Evolutionary conservation across 2,329 filamentous ascomycete genomes (phyloP).

Genomic region (Microascus cirrosus): DNA sequence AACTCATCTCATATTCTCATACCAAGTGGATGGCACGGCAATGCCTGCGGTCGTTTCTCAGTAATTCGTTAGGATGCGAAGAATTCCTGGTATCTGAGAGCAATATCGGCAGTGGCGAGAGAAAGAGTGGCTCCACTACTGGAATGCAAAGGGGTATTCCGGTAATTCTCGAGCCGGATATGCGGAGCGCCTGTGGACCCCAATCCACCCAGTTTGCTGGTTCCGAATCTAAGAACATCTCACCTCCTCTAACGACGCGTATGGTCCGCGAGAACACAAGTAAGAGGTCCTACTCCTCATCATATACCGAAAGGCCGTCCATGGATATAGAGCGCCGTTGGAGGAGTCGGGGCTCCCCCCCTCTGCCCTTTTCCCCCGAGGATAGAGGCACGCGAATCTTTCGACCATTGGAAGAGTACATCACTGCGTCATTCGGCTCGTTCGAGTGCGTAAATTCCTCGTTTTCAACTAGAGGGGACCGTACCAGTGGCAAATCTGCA

Average conservation of each 20-base stretch:
- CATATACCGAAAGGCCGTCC: conserved; percentile 26
- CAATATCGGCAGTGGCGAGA: background rate
- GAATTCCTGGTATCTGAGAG: background rate
- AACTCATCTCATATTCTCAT: conserved; percentile 20
- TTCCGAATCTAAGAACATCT: background rate
- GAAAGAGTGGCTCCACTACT: background rate
- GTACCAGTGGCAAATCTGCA: conserved; percentile 3
- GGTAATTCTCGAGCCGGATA: background rate
- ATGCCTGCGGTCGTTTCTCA: conserved; percentile 16
- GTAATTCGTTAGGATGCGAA: background rate
- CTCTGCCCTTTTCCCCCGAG: background rate
- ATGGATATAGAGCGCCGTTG: conserved; percentile 5
- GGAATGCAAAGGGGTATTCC: background rate
- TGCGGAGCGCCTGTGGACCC: background rate
- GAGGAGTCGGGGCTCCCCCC: background rate
- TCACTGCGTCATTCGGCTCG: conserved; percentile 56
- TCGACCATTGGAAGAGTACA: conserved; percentile 65
- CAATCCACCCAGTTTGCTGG: background rate
- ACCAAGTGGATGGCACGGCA: conserved; percentile 20
- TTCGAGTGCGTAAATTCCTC: conserved; percentile 66
- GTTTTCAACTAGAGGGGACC: conserved; percentile 39
- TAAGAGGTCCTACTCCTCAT: conserved; percentile 30
- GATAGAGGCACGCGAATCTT: conserved; percentile 45
- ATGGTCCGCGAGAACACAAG: background rate
- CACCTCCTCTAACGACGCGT: background rate